A percentile compares a stretch with the other conserved stretches of the same genome.
Evolutionary conservation across 1,284 basidiomycete genomes (phyloP).

Genomic region (Ceratobasidium sp.): DNA sequence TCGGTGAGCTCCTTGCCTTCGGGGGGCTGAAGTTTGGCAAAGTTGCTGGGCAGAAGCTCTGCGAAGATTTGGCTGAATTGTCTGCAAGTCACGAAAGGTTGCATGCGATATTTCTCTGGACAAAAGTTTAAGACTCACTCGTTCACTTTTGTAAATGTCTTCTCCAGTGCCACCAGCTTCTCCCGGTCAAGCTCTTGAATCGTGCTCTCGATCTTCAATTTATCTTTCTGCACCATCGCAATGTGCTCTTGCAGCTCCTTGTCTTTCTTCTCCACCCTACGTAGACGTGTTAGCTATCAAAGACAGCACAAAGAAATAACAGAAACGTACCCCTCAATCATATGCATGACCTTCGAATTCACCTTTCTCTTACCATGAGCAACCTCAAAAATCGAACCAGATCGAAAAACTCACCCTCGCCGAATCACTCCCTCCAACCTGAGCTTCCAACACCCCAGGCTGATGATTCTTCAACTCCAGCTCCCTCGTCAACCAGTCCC

Average conservation of each 20-base stretch:
- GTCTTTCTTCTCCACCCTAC: constrained; percentile 96
- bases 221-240: constrained; percentile 90
- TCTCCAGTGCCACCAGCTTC: constrained; percentile 92
- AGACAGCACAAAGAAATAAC: not conserved
- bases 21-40: constrained; percentile 93
- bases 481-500: constrained; percentile 76
- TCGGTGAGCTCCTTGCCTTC: constrained; percentile 94
- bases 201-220: constrained; percentile 95
- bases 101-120: not conserved
- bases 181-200: constrained; percentile 94
- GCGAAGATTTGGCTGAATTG: constrained; percentile 98
- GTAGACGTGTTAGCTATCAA: not conserved
- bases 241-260: constrained; percentile 89
- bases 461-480: constrained; percentile 93
- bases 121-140: constrained; percentile 65
- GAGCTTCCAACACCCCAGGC: constrained; percentile 84
- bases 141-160: constrained; percentile 97
- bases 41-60: constrained; percentile 96
- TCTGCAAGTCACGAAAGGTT: constrained; percentile 60
- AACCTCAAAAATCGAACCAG: constrained; percentile 6
- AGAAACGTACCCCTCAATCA: constrained; percentile 87
- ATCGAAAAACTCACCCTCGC: constrained; percentile 71
- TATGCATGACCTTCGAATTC: constrained; percentile 95
- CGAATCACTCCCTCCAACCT: constrained; percentile 90
- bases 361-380: constrained; percentile 81